Percentiles rank a stretch among this genome's conserved stretches.
Evolutionary conservation across 768 basidiomycete genomes (phyloP).

Genomic region (Porphyrellus cyaneotinctus): DNA sequence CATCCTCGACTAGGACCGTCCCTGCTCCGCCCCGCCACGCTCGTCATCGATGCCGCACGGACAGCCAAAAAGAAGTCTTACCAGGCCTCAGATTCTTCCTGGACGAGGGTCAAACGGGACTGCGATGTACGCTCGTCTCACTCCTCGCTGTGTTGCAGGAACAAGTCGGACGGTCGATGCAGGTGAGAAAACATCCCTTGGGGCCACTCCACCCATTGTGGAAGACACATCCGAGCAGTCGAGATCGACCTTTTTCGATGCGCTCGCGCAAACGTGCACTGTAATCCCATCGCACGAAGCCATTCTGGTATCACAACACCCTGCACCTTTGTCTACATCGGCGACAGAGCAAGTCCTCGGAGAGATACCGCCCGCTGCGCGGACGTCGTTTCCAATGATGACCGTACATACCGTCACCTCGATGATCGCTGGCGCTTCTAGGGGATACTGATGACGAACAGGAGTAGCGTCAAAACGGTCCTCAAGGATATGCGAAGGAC

Average conservation of each 20-base stretch:
- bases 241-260: constrained; percentile 38
- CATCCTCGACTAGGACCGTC: too few relatives aligned
- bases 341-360: constrained; percentile 6
- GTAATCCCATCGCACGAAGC: constrained; percentile 49
- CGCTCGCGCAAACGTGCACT: constrained; percentile 50
- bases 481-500: constrained; percentile 55
- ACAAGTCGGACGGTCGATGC: too few relatives aligned
- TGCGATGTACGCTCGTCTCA: too few relatives aligned
- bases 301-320: background rate
- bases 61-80: too few relatives aligned
- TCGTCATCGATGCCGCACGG: too few relatives aligned
- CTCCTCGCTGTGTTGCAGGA: too few relatives aligned
- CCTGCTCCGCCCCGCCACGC: too few relatives aligned
- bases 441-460: constrained; percentile 83
- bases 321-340: background rate
- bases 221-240: too few relatives aligned
- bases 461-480: constrained; percentile 71
- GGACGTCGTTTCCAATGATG: constrained; percentile 53
- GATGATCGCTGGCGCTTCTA: constrained; percentile 59
- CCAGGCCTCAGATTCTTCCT: too few relatives aligned
- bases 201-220: too few relatives aligned
- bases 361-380: constrained; percentile 50
- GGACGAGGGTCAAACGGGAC: too few relatives aligned
- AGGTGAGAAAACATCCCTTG: too few relatives aligned
- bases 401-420: constrained; percentile 78